Evolutionary conservation across 306 rosid species (phyloP), one percentile per base, ranked within the genome.

Genomic region (Castanea mollissima): DNA sequence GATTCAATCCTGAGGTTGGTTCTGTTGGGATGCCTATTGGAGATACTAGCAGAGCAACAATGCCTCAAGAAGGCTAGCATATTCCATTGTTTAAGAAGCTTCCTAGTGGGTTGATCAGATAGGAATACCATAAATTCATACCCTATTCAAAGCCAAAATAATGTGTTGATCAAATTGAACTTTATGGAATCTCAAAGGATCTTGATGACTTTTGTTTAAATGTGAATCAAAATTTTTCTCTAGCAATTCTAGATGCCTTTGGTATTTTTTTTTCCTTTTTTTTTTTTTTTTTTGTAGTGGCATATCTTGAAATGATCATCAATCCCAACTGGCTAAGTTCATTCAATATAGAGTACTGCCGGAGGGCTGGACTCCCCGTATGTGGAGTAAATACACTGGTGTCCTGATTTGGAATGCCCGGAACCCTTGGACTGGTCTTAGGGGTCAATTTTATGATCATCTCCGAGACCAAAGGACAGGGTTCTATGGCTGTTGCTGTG

Each of bases 1-100:
- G 97, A 74, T 94, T 94, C 81, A 92, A 94, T 91, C 98, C 98
- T 8, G 98, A 94, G 92, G 93, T 92, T 85, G 98, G 98, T 82
- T 91, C 88, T 51, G 90, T 94, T 20, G 98, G 98, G 75, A 78
- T 94, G 92, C 97, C 98, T 64, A 93, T 91, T 76, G 97, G 97
- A 32, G 90, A 93, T 87, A 94, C 98, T 80, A 91, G 92, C 73
- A 87, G 94, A 91, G 98, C 97, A 67, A 88, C 93, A 74, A 94
- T 92, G 98, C 98, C 97, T 55, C 78, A 82, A 4, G 97, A 89
- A 89, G 98, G 94, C 75, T 92, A 97, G 94, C 75, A 85, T 69
- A 91, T 94, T 86, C 98, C 98, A 16, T 38, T 92, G 82, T 91
- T 92, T 83, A 92, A 85, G 83, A 89, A 86, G 81, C 87, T 82